phyloP scores from a whole-genome alignment of 352 stramenopile genomes.

The Peronospora farinosa region DNA sequence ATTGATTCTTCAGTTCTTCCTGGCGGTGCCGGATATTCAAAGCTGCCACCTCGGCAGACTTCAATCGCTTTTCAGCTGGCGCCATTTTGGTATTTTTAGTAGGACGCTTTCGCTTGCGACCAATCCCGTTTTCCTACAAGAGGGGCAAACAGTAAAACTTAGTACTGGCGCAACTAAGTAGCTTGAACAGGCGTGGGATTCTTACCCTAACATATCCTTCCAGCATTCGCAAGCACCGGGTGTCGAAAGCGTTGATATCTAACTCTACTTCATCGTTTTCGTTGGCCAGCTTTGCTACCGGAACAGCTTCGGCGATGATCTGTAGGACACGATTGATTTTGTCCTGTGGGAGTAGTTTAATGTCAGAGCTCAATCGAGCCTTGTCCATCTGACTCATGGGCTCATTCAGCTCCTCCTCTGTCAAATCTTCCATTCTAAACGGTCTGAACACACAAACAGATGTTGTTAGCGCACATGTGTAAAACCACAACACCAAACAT shows the following conservation, averaged over 20 bases:
- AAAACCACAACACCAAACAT: constrained; percentile 6
- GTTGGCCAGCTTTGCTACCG: constrained; percentile 76
- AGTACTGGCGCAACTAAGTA: constrained; percentile 12
- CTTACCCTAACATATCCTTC: constrained; percentile 86
- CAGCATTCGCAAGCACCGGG: constrained; percentile 79
- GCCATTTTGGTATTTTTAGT: constrained; percentile 43
- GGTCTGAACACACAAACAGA: constrained; percentile 36
- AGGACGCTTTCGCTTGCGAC: constrained; percentile 76
- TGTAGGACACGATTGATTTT: constrained; percentile 87
- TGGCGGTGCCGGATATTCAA: constrained; percentile 66
- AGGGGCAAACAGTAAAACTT: constrained; percentile 13
- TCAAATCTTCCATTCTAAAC: constrained; percentile 87
- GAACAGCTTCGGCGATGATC: constrained; percentile 83
- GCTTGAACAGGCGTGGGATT: constrained; percentile 25
- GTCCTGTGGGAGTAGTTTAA: constrained; percentile 74
- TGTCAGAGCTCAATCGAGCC: constrained; percentile 69
- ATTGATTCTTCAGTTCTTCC: constrained; percentile 71
- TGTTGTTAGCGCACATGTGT: constrained; percentile 4
- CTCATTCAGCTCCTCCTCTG: constrained; percentile 81
- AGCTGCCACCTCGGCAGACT: constrained; percentile 77
- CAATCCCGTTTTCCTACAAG: constrained; percentile 81
- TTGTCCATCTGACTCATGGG: constrained; percentile 84
- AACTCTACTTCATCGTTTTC: constrained; percentile 86
- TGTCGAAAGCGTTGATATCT: constrained; percentile 87
- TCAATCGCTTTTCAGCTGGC: constrained; percentile 62